Percentiles rank a stretch among this genome's conserved stretches.
Conservation (phyloP, 164 flowering plant species). For the Warburgia ugandensis region DNA sequence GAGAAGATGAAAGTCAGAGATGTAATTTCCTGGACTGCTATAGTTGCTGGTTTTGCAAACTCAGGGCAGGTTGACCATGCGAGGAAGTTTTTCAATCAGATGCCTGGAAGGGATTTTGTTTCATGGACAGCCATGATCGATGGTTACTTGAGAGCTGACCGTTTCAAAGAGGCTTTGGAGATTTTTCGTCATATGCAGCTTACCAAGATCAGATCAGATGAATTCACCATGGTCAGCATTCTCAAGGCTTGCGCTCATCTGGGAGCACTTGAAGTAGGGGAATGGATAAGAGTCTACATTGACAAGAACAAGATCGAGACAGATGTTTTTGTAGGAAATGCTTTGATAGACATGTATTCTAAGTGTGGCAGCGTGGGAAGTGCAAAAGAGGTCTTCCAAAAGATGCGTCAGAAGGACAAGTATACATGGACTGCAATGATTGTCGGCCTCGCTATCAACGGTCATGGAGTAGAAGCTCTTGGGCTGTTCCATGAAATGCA, state of each 20-base stretch:
- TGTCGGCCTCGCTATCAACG: conserved; percentile 48
- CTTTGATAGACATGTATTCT: conserved; percentile 59
- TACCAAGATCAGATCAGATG: conserved; percentile 35
- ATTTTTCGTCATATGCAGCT: conserved; percentile 47
- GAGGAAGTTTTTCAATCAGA: conserved; percentile 34
- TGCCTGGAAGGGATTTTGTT: conserved; percentile 38
- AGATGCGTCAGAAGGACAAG: conserved; percentile 39
- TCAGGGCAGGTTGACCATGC: conserved; percentile 34
- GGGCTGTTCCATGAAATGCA: conserved; percentile 43
- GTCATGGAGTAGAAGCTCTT: conserved; percentile 49
- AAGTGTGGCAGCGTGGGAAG: conserved; percentile 51
- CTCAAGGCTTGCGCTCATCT: conserved; percentile 51
- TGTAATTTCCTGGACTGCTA: conserved; percentile 44
- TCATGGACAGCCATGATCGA: conserved; percentile 63
- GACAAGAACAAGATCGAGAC: conserved; percentile 37
- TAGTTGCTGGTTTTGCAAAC: conserved; percentile 33
- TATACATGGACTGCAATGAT: conserved; percentile 61
- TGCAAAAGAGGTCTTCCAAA: conserved; percentile 27
- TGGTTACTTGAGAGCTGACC: conserved; percentile 26
- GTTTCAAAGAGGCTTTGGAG: conserved; percentile 39
- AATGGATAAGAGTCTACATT: conserved; percentile 45
- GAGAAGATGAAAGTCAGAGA: conserved; percentile 30
- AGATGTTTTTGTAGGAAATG: conserved; percentile 47
- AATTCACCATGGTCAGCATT: conserved; percentile 45
- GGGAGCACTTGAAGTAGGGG: conserved; percentile 54